Evolutionary conservation across 768 basidiomycete species (phyloP).

Genomic region (Tricholoma bakamatsutake): DNA sequence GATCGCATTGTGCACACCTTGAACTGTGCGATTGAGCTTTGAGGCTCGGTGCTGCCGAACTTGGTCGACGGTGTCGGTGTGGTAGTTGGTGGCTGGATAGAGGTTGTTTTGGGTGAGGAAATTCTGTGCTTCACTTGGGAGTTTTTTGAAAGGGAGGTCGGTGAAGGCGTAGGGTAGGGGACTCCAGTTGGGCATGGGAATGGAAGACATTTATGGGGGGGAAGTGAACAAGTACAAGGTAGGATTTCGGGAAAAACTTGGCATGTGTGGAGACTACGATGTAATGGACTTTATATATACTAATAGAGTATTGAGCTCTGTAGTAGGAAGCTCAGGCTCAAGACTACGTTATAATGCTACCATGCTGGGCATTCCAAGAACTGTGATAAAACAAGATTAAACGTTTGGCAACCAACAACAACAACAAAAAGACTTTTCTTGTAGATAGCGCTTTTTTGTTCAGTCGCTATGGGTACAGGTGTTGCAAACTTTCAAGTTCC

Average conservation of each 20-base stretch:
- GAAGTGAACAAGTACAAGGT: too few species aligned
- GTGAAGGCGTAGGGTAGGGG: not conserved
- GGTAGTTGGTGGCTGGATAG: not conserved
- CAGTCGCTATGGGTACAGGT: too few species aligned
- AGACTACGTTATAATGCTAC: too few species aligned
- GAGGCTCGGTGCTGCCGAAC: not conserved
- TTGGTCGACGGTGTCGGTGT: not conserved
- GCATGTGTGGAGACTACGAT: not conserved
- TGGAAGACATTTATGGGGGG: not conserved
- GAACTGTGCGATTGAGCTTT: not conserved
- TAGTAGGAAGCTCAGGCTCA: too few species aligned
- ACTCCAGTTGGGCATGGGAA: not conserved
- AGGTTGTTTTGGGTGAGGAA: not conserved
- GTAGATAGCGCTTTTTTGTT: too few species aligned
- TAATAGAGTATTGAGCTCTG: too few species aligned
- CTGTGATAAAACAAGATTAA: too few species aligned
- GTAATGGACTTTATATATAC: not conserved
- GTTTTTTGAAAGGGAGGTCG: not conserved
- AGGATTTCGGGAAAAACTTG: not conserved
- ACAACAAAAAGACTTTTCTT: too few species aligned
- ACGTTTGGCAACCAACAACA: too few species aligned
- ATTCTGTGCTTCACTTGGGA: constrained; percentile 1
- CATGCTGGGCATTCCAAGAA: too few species aligned
- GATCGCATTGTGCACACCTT: constrained; percentile 1
- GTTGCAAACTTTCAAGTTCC: too few species aligned